Evolutionary conservation across 495 filamentous ascomycete species (phyloP).

Genomic region (Rusavskia elegans): DNA sequence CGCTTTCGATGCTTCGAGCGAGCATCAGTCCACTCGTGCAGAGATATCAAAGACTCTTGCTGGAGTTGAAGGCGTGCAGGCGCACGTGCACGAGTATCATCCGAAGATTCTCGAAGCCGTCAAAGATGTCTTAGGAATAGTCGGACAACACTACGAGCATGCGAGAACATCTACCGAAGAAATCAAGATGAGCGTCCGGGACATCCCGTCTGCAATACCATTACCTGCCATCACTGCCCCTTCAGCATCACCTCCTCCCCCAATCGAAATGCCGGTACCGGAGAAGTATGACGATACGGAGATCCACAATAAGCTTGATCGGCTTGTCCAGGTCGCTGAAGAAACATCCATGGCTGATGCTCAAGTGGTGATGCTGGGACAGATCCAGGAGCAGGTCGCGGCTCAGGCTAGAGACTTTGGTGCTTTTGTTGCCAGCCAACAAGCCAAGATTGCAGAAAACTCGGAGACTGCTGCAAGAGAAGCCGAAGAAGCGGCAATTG

Average conservation of each 20-base stretch:
- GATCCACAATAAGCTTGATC: constrained; percentile 76
- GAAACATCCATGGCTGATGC: constrained; percentile 28
- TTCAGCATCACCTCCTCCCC: constrained; percentile 20
- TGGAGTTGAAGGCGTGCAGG: constrained; percentile 60
- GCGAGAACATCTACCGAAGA: constrained; percentile 36
- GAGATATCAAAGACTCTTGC: constrained; percentile 55
- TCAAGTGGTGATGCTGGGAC: constrained; percentile 64
- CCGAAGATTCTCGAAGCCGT: constrained; percentile 71
- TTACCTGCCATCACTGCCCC: constrained; percentile 30
- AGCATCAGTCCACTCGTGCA: constrained; percentile 62
- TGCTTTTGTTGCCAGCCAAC: constrained; percentile 71
- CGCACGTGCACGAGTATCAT: constrained; percentile 60
- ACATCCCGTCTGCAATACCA: constrained; percentile 34
- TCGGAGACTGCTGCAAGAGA: constrained; percentile 65
- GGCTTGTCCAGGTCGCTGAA: constrained; percentile 46
- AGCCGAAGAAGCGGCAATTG: constrained; percentile 65
- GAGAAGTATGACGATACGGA: constrained; percentile 52
- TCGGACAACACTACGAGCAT: constrained; percentile 67
- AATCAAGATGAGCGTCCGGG: constrained; percentile 33
- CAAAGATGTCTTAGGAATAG: constrained; percentile 64
- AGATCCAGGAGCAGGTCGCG: constrained; percentile 80
- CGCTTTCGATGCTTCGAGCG: constrained; percentile 50
- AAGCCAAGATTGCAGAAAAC: constrained; percentile 59
- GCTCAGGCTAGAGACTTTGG: constrained; percentile 72
- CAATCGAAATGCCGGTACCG: constrained; percentile 13